phyloP scores from a whole-genome alignment of 768 basidiomycete genomes.

The Tricholoma matsutake region DNA sequence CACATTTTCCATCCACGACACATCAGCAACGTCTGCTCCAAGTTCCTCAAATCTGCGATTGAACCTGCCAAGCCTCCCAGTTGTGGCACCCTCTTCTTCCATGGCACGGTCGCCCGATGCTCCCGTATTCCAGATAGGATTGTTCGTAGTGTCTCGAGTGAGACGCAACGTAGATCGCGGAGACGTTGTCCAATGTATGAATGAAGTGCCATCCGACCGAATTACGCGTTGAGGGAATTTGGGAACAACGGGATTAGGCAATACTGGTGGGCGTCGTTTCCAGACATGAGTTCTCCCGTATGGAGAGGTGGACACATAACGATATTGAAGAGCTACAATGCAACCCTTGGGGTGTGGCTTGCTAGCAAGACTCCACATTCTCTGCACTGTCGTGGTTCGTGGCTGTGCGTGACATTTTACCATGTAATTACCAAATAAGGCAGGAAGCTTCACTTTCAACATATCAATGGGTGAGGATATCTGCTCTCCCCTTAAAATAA shows the following conservation, averaged over 20 bases:
- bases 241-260: slow-evolving; percentile 83
- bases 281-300: slow-evolving; percentile 85
- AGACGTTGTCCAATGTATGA: slow-evolving; percentile 86
- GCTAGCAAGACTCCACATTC: background rate
- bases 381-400: background rate
- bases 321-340: slow-evolving; percentile 15
- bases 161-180: slow-evolving; percentile 74
- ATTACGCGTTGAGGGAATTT: slow-evolving; percentile 84
- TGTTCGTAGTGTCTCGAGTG: slow-evolving; percentile 86
- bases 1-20: slow-evolving; percentile 34
- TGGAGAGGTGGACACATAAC: slow-evolving; percentile 64
- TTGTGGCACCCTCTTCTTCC: slow-evolving; percentile 68
- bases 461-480: too few relatives aligned
- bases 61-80: slow-evolving; percentile 80
- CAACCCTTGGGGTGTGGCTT: background rate
- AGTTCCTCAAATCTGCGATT: slow-evolving; percentile 65
- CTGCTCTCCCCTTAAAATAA: too few relatives aligned
- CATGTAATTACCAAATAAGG: too few relatives aligned
- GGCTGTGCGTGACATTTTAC: too few relatives aligned
- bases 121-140: slow-evolving; percentile 81
- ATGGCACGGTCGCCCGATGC: slow-evolving; percentile 47
- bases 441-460: too few relatives aligned
- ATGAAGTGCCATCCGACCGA: slow-evolving; percentile 85
- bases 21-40: slow-evolving; percentile 29
- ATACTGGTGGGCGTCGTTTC: slow-evolving; percentile 60